Percentiles rank a stretch among this genome's conserved stretches.
phyloP scores from a whole-genome alignment of 192 early-diverging fungal genomes.

The Entomortierella parvispora region DNA sequence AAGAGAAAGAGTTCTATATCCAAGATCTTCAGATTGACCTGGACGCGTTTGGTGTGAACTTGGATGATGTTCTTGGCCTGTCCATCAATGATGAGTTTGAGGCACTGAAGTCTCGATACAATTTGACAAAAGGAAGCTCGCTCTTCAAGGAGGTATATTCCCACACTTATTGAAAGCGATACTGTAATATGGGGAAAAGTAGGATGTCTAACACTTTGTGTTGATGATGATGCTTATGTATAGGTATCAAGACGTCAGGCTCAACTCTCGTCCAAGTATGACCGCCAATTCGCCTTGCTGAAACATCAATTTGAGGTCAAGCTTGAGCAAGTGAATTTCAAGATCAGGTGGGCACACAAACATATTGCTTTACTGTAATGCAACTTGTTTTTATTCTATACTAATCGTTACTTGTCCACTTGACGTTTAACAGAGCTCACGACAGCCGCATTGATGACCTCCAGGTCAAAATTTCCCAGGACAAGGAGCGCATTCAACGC shows the following conservation, averaged over 20 bases:
- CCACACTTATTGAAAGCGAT: no score
- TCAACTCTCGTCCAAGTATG: conserved; percentile 10
- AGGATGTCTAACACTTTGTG: no score
- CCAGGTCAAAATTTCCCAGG: conserved; percentile 3
- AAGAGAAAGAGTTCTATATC: conserved; percentile 6
- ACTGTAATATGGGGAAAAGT: no score
- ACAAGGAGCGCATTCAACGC: conserved; percentile 7
- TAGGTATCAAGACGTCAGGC: conserved; percentile 8
- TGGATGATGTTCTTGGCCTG: conserved; percentile 11
- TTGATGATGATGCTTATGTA: background rate
- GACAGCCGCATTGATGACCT: conserved; percentile 3
- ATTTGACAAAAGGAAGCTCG: conserved; percentile 20
- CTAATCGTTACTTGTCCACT: no score
- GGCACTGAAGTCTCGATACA: conserved; percentile 5
- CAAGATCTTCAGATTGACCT: conserved; percentile 2
- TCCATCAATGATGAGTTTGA: conserved; percentile 42
- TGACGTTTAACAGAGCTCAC: conserved; percentile 26
- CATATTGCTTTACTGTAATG: background rate
- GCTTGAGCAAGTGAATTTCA: conserved; percentile 5
- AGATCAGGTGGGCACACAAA: conserved; percentile 1
- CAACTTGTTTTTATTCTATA: no score
- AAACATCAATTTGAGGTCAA: background rate
- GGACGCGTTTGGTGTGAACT: background rate
- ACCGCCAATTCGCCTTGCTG: background rate
- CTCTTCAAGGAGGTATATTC: conserved; percentile 32